These are phyloP conservation scores for Cetraspora pellucida DNA, from an alignment of 192 early-diverging fungal genomes.

Conservation along the genomic window DNA sequence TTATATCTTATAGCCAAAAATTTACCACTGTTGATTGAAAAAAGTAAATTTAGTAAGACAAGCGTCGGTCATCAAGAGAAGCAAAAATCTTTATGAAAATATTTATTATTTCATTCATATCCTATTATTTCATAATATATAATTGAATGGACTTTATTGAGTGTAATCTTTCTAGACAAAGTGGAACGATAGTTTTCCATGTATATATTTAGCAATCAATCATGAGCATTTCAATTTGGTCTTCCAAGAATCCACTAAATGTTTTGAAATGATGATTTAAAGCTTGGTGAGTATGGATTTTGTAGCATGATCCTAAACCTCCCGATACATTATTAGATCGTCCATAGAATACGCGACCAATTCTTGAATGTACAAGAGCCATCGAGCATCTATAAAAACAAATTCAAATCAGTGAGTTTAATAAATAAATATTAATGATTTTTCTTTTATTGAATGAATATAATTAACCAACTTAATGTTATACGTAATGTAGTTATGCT, in stretches of 20 bases:
- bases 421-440: background rate
- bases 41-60: conserved; percentile 61
- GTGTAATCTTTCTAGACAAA: no score
- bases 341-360: conserved; percentile 83
- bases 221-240: background rate
- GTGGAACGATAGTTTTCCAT: no score
- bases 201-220: conserved; percentile 25
- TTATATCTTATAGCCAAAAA: conserved; percentile 85
- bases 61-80: conserved; percentile 48
- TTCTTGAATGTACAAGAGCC: conserved; percentile 92
- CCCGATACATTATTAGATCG: conserved; percentile 49
- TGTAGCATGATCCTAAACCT: conserved; percentile 60
- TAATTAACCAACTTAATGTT: no score
- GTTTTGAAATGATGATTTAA: conserved; percentile 78
- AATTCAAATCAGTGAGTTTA: conserved; percentile 30
- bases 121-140: background rate
- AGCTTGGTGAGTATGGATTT: conserved; percentile 68
- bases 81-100: background rate
- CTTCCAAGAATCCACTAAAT: conserved; percentile 35
- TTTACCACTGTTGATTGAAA: conserved; percentile 66
- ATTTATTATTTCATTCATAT: background rate
- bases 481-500: conserved; percentile 7
- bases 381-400: conserved; percentile 72
- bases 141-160: background rate
- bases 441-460: no score